A percentile compares a stretch with the other conserved stretches of the same genome.
Conservation (phyloP, 345 rosid genomes). For the Cochlearia excelsa region DNA sequence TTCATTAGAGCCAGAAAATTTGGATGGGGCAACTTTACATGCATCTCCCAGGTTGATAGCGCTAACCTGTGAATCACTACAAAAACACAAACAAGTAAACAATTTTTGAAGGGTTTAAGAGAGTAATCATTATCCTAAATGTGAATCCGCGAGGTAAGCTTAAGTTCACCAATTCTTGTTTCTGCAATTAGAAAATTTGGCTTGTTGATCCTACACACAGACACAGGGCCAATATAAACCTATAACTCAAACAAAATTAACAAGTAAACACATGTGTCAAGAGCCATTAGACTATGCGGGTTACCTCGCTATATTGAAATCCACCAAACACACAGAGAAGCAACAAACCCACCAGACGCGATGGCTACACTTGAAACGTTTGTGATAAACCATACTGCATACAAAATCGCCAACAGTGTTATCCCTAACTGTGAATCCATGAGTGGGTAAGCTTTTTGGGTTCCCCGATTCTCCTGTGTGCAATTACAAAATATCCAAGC, state of each 20-base stretch:
- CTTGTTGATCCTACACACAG: not conserved
- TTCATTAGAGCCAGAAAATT: constrained; percentile 93
- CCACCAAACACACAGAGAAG: constrained; percentile 78
- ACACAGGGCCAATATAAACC: not conserved
- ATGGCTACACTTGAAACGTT: constrained; percentile 69
- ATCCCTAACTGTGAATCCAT: constrained; percentile 52
- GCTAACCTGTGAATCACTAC: constrained; percentile 46
- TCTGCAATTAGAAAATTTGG: too few species aligned
- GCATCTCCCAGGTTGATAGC: constrained; percentile 74
- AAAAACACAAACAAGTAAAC: too few species aligned
- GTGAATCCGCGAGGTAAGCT: too few species aligned
- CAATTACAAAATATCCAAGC: too few species aligned
- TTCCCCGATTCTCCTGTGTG: too few species aligned
- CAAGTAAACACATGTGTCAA: too few species aligned
- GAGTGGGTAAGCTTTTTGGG: too few species aligned
- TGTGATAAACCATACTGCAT: constrained; percentile 49
- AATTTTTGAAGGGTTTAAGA: too few species aligned
- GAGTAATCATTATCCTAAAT: too few species aligned
- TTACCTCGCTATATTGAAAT: constrained; percentile 74
- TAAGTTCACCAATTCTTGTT: too few species aligned
- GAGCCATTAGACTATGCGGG: too few species aligned
- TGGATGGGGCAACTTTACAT: constrained; percentile 89
- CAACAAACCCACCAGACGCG: constrained; percentile 62
- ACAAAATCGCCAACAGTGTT: constrained; percentile 72
- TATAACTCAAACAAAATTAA: not conserved